Percentiles rank a stretch among this genome's conserved stretches.
Evolutionary conservation across 2,329 filamentous ascomycete genomes (phyloP).

Genomic region (Xylariaceae sp.): DNA sequence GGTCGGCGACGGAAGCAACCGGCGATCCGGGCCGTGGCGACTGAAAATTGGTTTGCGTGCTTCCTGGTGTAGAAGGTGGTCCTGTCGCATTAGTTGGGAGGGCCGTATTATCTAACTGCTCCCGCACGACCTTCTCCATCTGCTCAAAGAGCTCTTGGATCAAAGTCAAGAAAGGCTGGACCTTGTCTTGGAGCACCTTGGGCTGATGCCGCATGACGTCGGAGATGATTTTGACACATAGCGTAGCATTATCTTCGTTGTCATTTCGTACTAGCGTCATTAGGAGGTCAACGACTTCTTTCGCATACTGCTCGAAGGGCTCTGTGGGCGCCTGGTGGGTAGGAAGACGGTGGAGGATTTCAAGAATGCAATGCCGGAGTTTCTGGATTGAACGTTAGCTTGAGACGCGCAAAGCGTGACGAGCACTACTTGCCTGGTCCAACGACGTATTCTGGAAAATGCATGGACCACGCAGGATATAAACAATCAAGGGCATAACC

Average conservation of each 20-base stretch:
- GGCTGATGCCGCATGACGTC: slow-evolving; percentile 92
- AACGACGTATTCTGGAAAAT: slow-evolving; percentile 86
- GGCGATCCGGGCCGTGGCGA: slow-evolving; percentile 89
- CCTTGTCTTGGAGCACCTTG: slow-evolving; percentile 71
- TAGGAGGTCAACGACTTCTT: slow-evolving; percentile 83
- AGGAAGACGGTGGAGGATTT: slow-evolving; percentile 84
- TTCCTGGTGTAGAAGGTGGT: slow-evolving; percentile 63
- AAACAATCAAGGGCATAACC: slow-evolving; percentile 84
- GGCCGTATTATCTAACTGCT: slow-evolving; percentile 81
- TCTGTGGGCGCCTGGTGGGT: slow-evolving; percentile 69
- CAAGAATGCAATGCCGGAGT: slow-evolving; percentile 87
- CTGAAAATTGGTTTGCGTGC: slow-evolving; percentile 68
- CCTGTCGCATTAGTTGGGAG: slow-evolving; percentile 50
- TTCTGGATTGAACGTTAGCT: slow-evolving; percentile 50
- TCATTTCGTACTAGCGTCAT: slow-evolving; percentile 85
- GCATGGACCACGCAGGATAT: slow-evolving; percentile 76
- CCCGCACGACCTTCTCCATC: slow-evolving; percentile 90
- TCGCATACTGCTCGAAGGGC: slow-evolving; percentile 80
- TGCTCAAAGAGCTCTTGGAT: slow-evolving; percentile 95
- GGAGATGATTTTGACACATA: slow-evolving; percentile 97
- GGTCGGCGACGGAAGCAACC: slow-evolving; percentile 73
- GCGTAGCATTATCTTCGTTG: slow-evolving; percentile 97
- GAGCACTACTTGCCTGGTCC: slow-evolving; percentile 66
- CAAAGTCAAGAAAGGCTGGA: slow-evolving; percentile 83
- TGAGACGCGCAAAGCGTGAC: background rate